Evolutionary conservation across 2,329 filamentous ascomycete species (phyloP), one percentile per base, ranked within the genome.

Genomic region (Exophiala oligosperma): DNA sequence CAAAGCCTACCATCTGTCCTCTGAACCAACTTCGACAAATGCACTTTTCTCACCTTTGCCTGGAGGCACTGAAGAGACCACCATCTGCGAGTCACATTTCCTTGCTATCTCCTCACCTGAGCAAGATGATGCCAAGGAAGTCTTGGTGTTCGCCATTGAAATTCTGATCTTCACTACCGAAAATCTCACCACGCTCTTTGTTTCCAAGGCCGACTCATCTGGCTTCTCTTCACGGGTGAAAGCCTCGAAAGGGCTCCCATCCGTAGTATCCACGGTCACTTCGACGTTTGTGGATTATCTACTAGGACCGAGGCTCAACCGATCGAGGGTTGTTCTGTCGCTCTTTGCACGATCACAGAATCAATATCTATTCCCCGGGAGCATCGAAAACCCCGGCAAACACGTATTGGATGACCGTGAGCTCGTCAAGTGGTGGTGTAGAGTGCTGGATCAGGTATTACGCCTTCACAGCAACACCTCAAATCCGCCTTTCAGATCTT

Each of bases 191-290:
- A 97, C 90, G 3, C 82, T 97, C 54, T 99, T 99, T 72, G 88
- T 99, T 24, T 93, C 92, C 63, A 99, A 99, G 74, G 94, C 94
- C 49, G 94, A 99, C 76, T 97, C 94, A 8, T 97, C 93, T 0
- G 94, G 95, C 24, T 95, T 91, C 70, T 77, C 97, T 8, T 79
- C 86, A 64, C 79, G 88, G 1, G 77, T 92, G 37, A 76, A 83
- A 17, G 77, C 90, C 0, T 83, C 86, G 14, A 82, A 77, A 65
- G 80, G 83, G n/a, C 78, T 81, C 0, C 79, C 84, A 0, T 91
- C 91, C 0, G 82, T 96, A 50, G 69, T 77, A 6, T 85, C 89
- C 62, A 80, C 85, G 32, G 82, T 95, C 46, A 88, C 87, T 49
- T 84, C 86, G 4, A 83, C 86, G 0, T 96, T 97, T 65, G 73